Evolutionary conservation across 495 filamentous ascomycete species (phyloP), one percentile per base, ranked within the genome.

Genomic region (Aspergillus nanangensis): DNA sequence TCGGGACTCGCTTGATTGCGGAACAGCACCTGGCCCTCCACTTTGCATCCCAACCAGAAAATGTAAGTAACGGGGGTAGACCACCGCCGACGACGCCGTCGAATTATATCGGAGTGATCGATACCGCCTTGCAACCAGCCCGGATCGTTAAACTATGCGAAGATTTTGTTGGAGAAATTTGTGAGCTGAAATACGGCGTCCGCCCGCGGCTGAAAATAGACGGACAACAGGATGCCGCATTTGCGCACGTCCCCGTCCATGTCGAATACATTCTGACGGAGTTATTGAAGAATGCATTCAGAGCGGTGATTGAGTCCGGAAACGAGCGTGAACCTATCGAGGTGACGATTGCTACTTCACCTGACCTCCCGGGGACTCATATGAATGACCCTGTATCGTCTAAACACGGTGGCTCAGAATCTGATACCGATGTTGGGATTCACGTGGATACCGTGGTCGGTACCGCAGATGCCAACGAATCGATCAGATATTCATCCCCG

Each of bases 21-120:
- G 93, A 98, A 65, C 93, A 98, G 63, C 93, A 98, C 63, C 86
- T 98, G 44, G 92, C 92, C 14, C 74, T 97, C 13, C 93, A 96
- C 65, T 86, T 87, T 50, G 88, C 87, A 36, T 86, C 82, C 8
- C 80, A 84, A 33, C 85, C 87, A 20, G 81, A 87, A 60, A 70
- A 74, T 37, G 74, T 79, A 41, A 71, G 47, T n/a, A 25, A 38
- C 1, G 22, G 20, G 0, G 32, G 49, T 1, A 22, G 21, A 4
- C 40, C 48, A 7, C 23, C 43, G 10, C 21, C 48, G 1, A 69
- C 75, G 1, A 69, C 75, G 20, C 67, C 79, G 8, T 78, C 80
- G 0, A 83, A 81, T 42, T 96, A 90, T 59, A 94, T 96, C 49
- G 93, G 93, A n/a, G 90, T 95, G 8, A 96, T 98, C 49, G 93